Evolutionary conservation across 2,329 filamentous ascomycete genomes (phyloP), one percentile per base, ranked within the genome.

Genomic region (Aschersonia sp.): DNA sequence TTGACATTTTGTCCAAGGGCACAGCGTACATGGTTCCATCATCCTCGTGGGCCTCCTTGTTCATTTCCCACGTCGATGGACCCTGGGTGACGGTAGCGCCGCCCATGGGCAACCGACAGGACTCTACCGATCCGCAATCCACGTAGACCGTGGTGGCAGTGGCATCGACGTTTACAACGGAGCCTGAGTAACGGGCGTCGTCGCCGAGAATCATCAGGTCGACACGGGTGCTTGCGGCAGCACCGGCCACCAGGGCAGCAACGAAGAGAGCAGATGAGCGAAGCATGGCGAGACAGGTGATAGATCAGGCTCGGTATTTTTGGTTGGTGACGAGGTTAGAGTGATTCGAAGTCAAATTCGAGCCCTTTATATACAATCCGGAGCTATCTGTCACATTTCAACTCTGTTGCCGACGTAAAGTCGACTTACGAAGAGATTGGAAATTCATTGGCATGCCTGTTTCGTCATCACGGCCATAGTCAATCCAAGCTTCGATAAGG

Each of bases 121-220:
- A 56, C 20, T 51, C 51, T 28, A 44, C 46, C 30, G 50, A 35
- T 4, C 52, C 47, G 49, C 63, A 67, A 30, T 48, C 48, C 29
- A 65, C 43, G 44, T 52, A 53, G 44, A 58, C 55, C 2, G 64
- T 67, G 1, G 63, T 65, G 44, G 58, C 55, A 6, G 45, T 50
- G 7, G 43, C 46, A 35, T 57, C 56, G 49, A 52, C 61, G 5
- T 51, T 53, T 41, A 64, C 44, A 46, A 65, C 52, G n/a, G 63
- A 64, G 32, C 55, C 63, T 5, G 55, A 55, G 9, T 61, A 45
- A 7, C 46, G 43, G 20, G 56, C 50, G 9, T 51, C 4, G 44
- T 60, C 56, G 44, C 49, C 52, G 40, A 52, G 42, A 31, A 58
- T 57, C 43, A 63, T 50, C 31, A 64, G 48, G 5, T 51, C 47